Evolutionary conservation across 495 filamentous ascomycete genomes (phyloP).

Genomic region (Durotheca rogersii): DNA sequence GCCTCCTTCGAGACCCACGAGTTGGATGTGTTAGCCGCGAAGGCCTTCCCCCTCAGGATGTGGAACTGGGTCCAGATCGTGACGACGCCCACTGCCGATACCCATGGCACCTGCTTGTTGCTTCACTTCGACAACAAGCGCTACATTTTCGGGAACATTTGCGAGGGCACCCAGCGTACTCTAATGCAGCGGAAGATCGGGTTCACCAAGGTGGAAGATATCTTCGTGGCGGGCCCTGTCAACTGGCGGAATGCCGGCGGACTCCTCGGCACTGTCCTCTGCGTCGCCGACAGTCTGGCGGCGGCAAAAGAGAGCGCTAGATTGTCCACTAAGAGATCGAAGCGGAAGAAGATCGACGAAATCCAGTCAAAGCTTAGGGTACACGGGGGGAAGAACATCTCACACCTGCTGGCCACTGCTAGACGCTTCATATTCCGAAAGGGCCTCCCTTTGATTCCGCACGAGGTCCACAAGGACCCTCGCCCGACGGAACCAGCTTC

Average conservation of each 20-base stretch:
- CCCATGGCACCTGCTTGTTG: constrained; percentile 72
- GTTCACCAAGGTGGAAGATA: constrained; percentile 62
- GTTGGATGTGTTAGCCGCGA: background rate
- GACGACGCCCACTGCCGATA: constrained; percentile 86
- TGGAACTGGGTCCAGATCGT: constrained; percentile 68
- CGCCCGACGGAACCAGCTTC: constrained; percentile 12
- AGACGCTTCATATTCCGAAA: constrained; percentile 86
- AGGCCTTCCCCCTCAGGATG: constrained; percentile 51
- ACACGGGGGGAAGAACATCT: constrained; percentile 74
- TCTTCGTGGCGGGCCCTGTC: constrained; percentile 77
- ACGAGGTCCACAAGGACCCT: constrained; percentile 60
- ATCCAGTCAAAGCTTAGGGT: constrained; percentile 56
- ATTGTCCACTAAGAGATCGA: constrained; percentile 32
- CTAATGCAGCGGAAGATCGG: constrained; percentile 62
- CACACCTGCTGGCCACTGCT: constrained; percentile 76
- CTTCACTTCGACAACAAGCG: constrained; percentile 77
- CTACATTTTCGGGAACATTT: constrained; percentile 83
- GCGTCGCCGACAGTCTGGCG: constrained; percentile 65
- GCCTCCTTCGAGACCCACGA: background rate
- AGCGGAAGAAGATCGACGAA: constrained; percentile 26
- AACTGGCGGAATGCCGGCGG: constrained; percentile 79
- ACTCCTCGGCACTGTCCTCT: constrained; percentile 78
- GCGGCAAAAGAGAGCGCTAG: constrained; percentile 27
- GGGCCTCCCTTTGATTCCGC: constrained; percentile 65
- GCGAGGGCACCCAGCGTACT: constrained; percentile 84